A percentile compares a stretch with the other conserved stretches of the same genome.
phyloP scores from a whole-genome alignment of 257 asterid genomes.

The Verbascum thapsus region DNA sequence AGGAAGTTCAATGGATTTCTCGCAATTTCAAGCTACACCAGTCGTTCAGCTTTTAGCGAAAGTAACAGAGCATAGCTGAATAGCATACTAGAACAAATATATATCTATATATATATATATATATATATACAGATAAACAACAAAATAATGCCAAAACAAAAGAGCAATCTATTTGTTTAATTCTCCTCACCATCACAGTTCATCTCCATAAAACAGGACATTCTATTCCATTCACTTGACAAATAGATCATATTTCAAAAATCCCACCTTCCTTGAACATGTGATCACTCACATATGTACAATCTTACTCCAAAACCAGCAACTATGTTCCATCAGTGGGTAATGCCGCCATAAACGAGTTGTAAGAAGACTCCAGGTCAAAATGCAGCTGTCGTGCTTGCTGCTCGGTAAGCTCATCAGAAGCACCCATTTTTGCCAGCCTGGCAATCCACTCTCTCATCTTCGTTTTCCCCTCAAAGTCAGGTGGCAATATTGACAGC shows the following conservation, averaged over 20 bases:
- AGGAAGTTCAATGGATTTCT: not conserved
- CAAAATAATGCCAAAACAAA: not conserved
- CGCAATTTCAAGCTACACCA: not conserved
- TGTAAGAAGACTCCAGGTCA: conserved; percentile 88
- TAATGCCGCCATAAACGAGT: conserved; percentile 91
- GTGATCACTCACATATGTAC: conserved; percentile 41
- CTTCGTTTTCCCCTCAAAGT: conserved; percentile 95
- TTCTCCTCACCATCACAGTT: not conserved
- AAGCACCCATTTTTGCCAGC: conserved; percentile 89
- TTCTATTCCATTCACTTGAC: conserved; percentile 15
- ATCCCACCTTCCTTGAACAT: conserved; percentile 18
- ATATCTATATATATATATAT: too few relatives aligned
- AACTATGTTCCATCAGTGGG: conserved; percentile 72
- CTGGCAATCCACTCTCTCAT: conserved; percentile 89
- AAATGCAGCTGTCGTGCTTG: conserved; percentile 97
- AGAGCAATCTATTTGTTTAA: not conserved
- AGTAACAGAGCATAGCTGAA: too few relatives aligned
- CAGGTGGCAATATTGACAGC: conserved; percentile 73
- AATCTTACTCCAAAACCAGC: conserved; percentile 30
- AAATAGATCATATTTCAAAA: conserved; percentile 29
- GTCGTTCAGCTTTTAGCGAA: too few relatives aligned
- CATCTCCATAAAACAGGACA: conserved; percentile 15
- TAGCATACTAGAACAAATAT: not conserved
- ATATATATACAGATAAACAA: not conserved
- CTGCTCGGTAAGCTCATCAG: conserved; percentile 95